Evolutionary conservation across 1,139 yeast genomes (phyloP).

Genomic region (Magnusiomyces starmeri): DNA sequence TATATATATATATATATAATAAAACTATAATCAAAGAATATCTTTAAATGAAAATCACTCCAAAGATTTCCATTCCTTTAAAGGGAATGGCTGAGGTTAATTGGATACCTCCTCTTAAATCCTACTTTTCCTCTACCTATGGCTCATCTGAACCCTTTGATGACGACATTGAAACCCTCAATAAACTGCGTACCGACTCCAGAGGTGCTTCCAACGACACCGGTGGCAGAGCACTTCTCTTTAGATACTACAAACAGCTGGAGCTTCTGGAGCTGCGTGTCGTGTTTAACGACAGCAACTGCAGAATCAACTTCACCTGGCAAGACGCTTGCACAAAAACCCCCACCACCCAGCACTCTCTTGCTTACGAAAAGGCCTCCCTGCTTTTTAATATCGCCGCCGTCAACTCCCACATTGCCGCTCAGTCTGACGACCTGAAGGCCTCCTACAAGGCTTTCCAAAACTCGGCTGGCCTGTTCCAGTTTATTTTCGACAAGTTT

Average conservation of each 20-base stretch:
- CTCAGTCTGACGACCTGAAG: slow-evolving; percentile 46
- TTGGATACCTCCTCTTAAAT: slow-evolving; percentile 58
- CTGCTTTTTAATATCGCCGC: slow-evolving; percentile 69
- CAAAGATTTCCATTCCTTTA: slow-evolving; percentile 38
- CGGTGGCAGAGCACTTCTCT: slow-evolving; percentile 45
- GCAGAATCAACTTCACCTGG: slow-evolving; percentile 70
- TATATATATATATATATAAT: neutral
- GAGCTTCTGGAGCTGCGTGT: slow-evolving; percentile 73
- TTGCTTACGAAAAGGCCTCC: slow-evolving; percentile 88
- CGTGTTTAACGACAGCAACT: slow-evolving; percentile 54
- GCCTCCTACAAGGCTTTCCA: slow-evolving; percentile 57
- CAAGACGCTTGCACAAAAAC: slow-evolving; percentile 56
- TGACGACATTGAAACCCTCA: slow-evolving; percentile 48
- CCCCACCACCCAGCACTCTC: slow-evolving; percentile 52
- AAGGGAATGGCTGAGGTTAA: slow-evolving; percentile 56
- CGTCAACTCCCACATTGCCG: slow-evolving; percentile 43
- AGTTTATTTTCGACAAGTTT: slow-evolving; percentile 70
- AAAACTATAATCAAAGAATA: too few relatives aligned
- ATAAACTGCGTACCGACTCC: slow-evolving; percentile 56
- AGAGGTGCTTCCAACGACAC: slow-evolving; percentile 41
- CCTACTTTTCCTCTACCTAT: slow-evolving; percentile 54
- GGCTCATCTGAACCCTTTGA: slow-evolving; percentile 55
- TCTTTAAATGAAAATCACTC: slow-evolving; percentile 27
- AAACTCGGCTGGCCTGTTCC: slow-evolving; percentile 72
- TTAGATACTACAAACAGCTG: slow-evolving; percentile 71